Percentiles rank a stretch among this genome's conserved stretches.
phyloP scores from a whole-genome alignment of 371 early-diverging fungal genomes.

The Paraphysoderma sedebokerense region DNA sequence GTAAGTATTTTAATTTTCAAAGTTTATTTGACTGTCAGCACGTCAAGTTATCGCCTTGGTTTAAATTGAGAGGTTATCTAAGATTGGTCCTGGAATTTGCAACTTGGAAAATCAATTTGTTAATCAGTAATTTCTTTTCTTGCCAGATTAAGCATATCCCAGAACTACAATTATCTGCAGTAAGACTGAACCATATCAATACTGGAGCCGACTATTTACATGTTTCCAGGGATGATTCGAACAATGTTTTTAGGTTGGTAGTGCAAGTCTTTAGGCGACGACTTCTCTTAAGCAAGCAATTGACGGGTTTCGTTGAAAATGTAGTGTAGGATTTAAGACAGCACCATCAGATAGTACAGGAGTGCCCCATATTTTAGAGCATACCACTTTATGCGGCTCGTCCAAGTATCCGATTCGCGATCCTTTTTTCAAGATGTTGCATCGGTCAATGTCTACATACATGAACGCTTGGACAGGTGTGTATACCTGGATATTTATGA shows the following conservation, averaged over 20 bases:
- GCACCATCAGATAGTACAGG: conserved; percentile 67
- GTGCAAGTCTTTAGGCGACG: background rate
- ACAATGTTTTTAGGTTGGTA: conserved; percentile 62
- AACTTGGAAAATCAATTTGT: no score
- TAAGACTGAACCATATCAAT: conserved; percentile 48
- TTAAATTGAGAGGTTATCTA: no score
- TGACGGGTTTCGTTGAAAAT: background rate
- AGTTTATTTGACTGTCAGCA: no score
- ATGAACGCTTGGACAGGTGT: conserved; percentile 91
- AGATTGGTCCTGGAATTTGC: no score
- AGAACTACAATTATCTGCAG: no score
- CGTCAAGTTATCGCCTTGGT: no score
- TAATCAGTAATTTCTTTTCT: no score
- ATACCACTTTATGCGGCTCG: conserved; percentile 83
- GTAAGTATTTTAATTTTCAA: no score
- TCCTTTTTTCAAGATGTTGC: conserved; percentile 95
- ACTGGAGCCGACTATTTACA: conserved; percentile 82
- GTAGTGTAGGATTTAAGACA: conserved; percentile 73
- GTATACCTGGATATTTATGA: background rate
- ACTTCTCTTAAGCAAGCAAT: background rate
- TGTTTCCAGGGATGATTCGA: conserved; percentile 62
- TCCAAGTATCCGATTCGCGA: conserved; percentile 77
- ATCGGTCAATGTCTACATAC: conserved; percentile 84
- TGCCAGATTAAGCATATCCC: no score
- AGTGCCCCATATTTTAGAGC: conserved; percentile 89